Evolutionary conservation across 257 asterid genomes (phyloP).

Genomic region (Solanum pinnatisectum): DNA sequence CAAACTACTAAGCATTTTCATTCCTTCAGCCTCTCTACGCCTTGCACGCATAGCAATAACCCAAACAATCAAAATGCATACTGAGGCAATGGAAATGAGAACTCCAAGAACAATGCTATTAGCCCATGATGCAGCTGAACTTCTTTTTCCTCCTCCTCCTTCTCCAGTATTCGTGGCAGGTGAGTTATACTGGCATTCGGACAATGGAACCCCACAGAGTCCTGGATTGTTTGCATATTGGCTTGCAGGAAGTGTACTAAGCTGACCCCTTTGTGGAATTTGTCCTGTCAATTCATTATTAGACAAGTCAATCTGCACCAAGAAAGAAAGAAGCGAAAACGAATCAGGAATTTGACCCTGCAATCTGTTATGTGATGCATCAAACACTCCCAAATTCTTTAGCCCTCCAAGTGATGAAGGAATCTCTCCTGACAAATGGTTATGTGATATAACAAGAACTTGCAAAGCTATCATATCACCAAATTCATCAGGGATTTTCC

Average conservation of each 20-base stretch:
- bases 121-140: constrained; percentile 47
- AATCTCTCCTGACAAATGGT: constrained; percentile 81
- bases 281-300: constrained; percentile 80
- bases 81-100: constrained; percentile 60
- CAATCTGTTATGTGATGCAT: constrained; percentile 79
- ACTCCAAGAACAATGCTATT: constrained; percentile 82
- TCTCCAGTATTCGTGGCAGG: constrained; percentile 11
- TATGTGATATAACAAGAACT: constrained; percentile 72
- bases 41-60: constrained; percentile 67
- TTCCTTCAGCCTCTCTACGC: constrained; percentile 55
- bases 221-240: constrained; percentile 87
- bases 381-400: constrained; percentile 85
- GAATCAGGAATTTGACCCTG: constrained; percentile 91
- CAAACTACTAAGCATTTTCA: constrained; percentile 63
- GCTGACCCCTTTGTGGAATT: constrained; percentile 82
- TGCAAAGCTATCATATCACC: constrained; percentile 93
- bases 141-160: constrained; percentile 14
- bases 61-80: constrained; percentile 75
- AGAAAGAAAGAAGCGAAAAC: constrained; percentile 60
- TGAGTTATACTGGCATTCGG: constrained; percentile 45
- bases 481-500: constrained; percentile 75
- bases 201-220: constrained; percentile 76
- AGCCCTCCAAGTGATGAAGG: constrained; percentile 67
- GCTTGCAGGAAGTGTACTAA: constrained; percentile 85
- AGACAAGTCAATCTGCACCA: constrained; percentile 86